Base-by-base conservation (phyloP, 345 rosid species). In the Ricinus communis region DNA sequence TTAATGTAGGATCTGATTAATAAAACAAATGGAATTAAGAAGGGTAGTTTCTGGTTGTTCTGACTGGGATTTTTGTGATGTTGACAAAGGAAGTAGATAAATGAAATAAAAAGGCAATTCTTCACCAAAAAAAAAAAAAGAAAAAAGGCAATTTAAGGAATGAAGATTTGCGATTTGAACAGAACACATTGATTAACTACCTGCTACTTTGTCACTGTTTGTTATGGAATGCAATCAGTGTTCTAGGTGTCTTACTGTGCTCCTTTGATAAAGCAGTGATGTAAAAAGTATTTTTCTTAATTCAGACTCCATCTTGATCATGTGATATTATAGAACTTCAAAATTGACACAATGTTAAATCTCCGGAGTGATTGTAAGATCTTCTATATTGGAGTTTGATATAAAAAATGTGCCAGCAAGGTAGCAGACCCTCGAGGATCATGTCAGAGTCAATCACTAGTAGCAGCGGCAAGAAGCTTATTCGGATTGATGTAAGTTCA, bases 401-500 rank as follows among this genome's bases (percentile, higher is more conserved):
- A 68, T 49, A n/a, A 8, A 22, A 0, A 30, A 30, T 72, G 18
- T 56, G 25, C 41, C 62, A 76, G 80, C 78, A 71, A 77, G 79
- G 41, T 33, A 50, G 57, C 68, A 59, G 74, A 79, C 33, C 71
- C 79, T 7, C 15, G 27, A 82, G 68, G 47, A 72, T 52, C 66
- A 89, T 93, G 98, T 76, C 91, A 0, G 76, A 82, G 72, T 80
- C 88, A 70, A 77, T 47, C 7, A 71, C 81, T 78, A 78, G 45
- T 74, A 77, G 30, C 67, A 24, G 74, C 7, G 83, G 79, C 21
- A 93, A 86, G 84, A 88, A 85, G 86, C 80, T 80, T 52, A 71
- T 90, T 41, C 80, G 41, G 60, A 84, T 93, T 31, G 97, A 90
- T 71, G 58, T 94, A 45, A 87, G 87, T 81, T 91, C 96, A 18